These are phyloP conservation scores for Multifurca ochricompacta DNA, from an alignment of 768 basidiomycete species.

Conservation along the genomic window DNA sequence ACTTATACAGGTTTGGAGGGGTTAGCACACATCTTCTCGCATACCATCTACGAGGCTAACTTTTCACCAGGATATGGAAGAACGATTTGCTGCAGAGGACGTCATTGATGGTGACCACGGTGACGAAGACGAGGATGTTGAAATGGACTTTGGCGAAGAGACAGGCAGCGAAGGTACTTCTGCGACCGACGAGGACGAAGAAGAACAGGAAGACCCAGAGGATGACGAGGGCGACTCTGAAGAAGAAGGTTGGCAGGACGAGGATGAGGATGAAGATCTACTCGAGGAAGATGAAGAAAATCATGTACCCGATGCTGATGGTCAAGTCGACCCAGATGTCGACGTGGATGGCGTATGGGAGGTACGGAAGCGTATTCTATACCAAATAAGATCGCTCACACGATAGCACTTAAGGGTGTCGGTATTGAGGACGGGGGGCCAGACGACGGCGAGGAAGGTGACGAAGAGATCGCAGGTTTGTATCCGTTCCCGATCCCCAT, in stretches of 20 bases:
- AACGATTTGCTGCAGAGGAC: constrained; percentile 61
- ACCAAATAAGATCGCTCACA: neutral
- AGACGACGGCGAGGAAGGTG: constrained; percentile 32
- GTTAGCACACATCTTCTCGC: constrained; percentile 40
- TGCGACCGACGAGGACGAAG: constrained; percentile 60
- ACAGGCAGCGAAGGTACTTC: constrained; percentile 79
- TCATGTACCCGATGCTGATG: constrained; percentile 29
- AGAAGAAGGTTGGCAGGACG: constrained; percentile 56
- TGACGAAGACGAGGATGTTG: constrained; percentile 75
- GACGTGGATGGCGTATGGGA: constrained; percentile 37
- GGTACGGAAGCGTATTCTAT: constrained; percentile 19
- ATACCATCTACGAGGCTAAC: constrained; percentile 15
- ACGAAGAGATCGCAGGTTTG: constrained; percentile 50
- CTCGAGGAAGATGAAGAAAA: constrained; percentile 33
- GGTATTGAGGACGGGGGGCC: constrained; percentile 30
- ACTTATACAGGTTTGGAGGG: constrained; percentile 52
- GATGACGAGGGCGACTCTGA: constrained; percentile 49
- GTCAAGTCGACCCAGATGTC: constrained; percentile 35
- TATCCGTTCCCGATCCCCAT: neutral
- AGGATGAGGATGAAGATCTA: constrained; percentile 61
- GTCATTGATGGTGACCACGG: constrained; percentile 80
- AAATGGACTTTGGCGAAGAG: constrained; percentile 82
- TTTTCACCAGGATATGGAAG: constrained; percentile 71
- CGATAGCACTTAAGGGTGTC: constrained; percentile 25
- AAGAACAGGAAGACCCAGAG: constrained; percentile 57